Evolutionary conservation across 805 yeast species (phyloP).

Genomic region (Pichia ethanolica): DNA sequence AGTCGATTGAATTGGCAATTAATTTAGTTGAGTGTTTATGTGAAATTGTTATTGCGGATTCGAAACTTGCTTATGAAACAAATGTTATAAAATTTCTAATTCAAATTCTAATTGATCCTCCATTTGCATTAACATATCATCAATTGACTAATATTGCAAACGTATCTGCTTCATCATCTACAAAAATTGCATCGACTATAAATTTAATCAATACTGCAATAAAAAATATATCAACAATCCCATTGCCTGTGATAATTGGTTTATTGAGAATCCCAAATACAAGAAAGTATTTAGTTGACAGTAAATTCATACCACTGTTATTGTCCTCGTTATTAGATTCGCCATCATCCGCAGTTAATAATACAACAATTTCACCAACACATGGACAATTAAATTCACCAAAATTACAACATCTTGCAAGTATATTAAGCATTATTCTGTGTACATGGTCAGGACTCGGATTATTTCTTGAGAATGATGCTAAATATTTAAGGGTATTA

Average conservation of each 20-base stretch:
- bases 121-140: conserved; percentile 1
- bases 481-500: conserved; percentile 47
- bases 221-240: conserved; percentile 4
- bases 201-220: not conserved
- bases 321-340: conserved; percentile 64
- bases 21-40: conserved; percentile 1
- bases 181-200: not conserved
- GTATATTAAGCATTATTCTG: conserved; percentile 51
- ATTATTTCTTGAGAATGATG: conserved; percentile 51
- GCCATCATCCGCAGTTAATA: not conserved
- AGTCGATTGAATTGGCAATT: not conserved
- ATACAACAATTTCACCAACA: not conserved
- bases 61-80: conserved; percentile 3
- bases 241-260: conserved; percentile 30
- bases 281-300: conserved; percentile 47
- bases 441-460: conserved; percentile 74
- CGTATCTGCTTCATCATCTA: not conserved
- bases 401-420: conserved; percentile 52
- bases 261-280: conserved; percentile 52
- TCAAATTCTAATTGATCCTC: conserved; percentile 10
- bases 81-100: conserved; percentile 5
- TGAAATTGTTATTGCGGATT: conserved; percentile 6
- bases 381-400: conserved; percentile 40
- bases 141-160: not conserved
- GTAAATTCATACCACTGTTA: conserved; percentile 54